phyloP scores from a whole-genome alignment of 495 filamentous ascomycete genomes.

The Aspergillus ellipticus region DNA sequence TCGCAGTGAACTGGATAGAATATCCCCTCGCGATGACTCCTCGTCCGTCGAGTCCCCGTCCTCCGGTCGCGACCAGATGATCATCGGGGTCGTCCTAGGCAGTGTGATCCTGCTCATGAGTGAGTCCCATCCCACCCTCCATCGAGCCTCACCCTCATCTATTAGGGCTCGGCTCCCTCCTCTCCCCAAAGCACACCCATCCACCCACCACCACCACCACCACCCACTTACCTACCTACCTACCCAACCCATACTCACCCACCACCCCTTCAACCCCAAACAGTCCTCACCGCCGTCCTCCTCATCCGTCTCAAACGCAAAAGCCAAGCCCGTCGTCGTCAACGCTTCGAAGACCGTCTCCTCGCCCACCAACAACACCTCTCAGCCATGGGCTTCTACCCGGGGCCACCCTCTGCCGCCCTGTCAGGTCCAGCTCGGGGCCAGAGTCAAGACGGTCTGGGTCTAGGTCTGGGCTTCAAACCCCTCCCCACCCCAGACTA shows the following conservation, averaged over 20 bases:
- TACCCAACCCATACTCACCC: too few species aligned
- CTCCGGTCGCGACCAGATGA: constrained; percentile 15
- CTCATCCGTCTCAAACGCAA: constrained; percentile 25
- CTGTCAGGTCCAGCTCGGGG: too few species aligned
- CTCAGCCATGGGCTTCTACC: not conserved
- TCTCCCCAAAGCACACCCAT: too few species aligned
- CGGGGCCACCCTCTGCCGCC: too few species aligned
- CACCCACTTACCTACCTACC: not conserved
- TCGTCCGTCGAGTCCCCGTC: not conserved
- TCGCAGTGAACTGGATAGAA: not conserved
- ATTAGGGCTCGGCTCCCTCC: too few species aligned
- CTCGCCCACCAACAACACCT: constrained; percentile 10
- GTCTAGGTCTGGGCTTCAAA: too few species aligned
- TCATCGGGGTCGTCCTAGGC: constrained; percentile 30
- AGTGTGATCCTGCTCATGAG: constrained; percentile 22
- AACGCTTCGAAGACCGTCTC: constrained; percentile 15
- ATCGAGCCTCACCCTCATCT: not conserved
- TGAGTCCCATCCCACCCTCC: constrained; percentile 17
- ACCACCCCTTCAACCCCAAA: too few species aligned
- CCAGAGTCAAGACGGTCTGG: too few species aligned
- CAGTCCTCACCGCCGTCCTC: constrained; percentile 23
- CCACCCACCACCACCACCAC: too few species aligned
- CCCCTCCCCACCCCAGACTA: too few species aligned
- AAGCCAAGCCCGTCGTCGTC: constrained; percentile 13
- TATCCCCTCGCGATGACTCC: not conserved